phyloP scores from a whole-genome alignment of 345 rosid species.

The Carallia pectinifolia region DNA sequence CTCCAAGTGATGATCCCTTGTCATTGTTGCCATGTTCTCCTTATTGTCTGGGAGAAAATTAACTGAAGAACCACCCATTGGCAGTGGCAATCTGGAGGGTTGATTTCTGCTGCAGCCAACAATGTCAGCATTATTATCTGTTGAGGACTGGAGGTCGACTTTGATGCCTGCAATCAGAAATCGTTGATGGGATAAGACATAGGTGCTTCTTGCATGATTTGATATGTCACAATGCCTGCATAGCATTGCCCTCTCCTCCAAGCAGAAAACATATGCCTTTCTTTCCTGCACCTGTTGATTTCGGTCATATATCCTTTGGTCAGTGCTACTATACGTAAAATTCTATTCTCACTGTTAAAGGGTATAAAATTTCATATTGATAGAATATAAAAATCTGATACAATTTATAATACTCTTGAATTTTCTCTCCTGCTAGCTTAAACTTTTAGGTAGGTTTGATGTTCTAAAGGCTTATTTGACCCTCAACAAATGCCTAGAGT shows the following conservation, averaged over 20 bases:
- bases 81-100: not conserved
- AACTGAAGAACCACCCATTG: not conserved
- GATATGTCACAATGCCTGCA: constrained; percentile 23
- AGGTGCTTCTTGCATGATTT: constrained; percentile 8
- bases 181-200: constrained; percentile 19
- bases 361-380: too few species aligned
- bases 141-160: constrained; percentile 19
- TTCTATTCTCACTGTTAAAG: too few species aligned
- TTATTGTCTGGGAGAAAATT: not conserved
- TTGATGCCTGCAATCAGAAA: constrained; percentile 26
- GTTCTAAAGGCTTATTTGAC: too few species aligned
- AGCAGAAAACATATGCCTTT: constrained; percentile 29
- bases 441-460: too few species aligned
- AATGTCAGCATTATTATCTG: not conserved
- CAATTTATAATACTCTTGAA: too few species aligned
- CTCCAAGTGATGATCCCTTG: not conserved
- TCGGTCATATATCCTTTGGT: not conserved
- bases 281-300: constrained; percentile 11
- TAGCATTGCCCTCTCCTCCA: constrained; percentile 32
- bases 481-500: too few species aligned
- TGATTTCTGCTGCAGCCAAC: constrained; percentile 2
- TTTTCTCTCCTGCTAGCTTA: too few species aligned
- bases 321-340: too few species aligned
- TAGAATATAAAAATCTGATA: too few species aligned
- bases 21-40: not conserved